Base-by-base conservation (phyloP, 768 basidiomycete species). In the Agrocybe praecox region DNA sequence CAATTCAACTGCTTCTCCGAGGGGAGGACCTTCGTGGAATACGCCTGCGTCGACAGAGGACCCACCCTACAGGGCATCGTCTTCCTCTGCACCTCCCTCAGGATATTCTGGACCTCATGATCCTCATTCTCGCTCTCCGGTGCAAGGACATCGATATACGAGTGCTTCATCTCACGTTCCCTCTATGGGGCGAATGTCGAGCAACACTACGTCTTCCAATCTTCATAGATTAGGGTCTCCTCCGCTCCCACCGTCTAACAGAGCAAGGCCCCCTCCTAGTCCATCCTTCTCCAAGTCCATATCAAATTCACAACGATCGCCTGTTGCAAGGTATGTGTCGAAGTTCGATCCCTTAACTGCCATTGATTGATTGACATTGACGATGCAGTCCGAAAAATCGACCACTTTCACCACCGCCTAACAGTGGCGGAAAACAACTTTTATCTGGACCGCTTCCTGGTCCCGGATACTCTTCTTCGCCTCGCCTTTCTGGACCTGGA, bases 51-150 rank as follows among this genome's bases (percentile, higher is more conserved):
- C 48, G 19, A 61, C 59, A 50, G 66, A 76, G 21, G 67, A 73
- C 53, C 40, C 59, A 21, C 55, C 63, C 46, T 65, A 70, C 58
- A 70, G 76, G 22, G 69, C 71, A 65, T 65, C 72, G 9, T 69
- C 67, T 40, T 67, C 65, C 29, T 65, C 65, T 12, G 70, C 67
- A 33, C 70, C 74, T 18, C 67, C 72, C 24, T 57, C 67, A 5
- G 64, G 69, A 15, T 73, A 73, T 58, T 53, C 68, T n/a, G 53
- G 63, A 15, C 56, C 73, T 44, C 68, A 67, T 54, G 74, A 75
- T 33, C 57, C 55, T 7, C 65, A 72, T 36, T 61, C 67, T 5
- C 75, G 75, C 33, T 82, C 83, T 4, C 78, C 81, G 2, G 69
- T 71, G 49, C 80, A 79, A 62, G 71, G 72, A 8, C 81, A 78